These are phyloP conservation scores for Obba rivulosa DNA, from an alignment of 768 basidiomycete species.

Conservation along the genomic window DNA sequence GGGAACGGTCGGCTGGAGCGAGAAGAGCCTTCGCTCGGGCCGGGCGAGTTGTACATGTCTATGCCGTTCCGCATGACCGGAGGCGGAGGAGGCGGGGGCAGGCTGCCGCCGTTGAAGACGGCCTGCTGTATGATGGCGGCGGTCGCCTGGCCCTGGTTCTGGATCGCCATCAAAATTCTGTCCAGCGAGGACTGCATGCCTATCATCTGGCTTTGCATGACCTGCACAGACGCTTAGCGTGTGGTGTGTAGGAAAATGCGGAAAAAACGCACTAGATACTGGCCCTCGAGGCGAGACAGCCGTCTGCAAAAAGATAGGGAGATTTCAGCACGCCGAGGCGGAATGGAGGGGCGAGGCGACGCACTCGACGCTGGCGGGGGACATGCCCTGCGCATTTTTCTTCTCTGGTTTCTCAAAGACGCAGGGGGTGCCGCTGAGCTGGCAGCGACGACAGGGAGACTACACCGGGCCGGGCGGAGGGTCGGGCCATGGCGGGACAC, in stretches of 20 bases:
- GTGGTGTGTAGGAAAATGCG: background rate
- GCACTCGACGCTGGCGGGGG: conserved; percentile 71
- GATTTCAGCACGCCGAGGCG: conserved; percentile 7
- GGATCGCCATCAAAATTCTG: conserved; percentile 70
- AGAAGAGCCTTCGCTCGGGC: conserved; percentile 24
- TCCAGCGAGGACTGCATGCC: conserved; percentile 89
- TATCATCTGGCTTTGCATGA: conserved; percentile 93
- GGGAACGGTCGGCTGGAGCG: conserved; percentile 53
- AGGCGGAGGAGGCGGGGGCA: conserved; percentile 9
- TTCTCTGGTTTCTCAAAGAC: conserved; percentile 91
- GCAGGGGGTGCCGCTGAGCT: conserved; percentile 73
- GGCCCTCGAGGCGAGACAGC: conserved; percentile 78
- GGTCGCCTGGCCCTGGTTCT: conserved; percentile 32
- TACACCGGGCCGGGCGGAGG: conserved; percentile 72
- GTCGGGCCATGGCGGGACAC: conserved; percentile 48
- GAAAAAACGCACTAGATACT: conserved; percentile 59
- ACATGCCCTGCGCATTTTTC: conserved; percentile 58
- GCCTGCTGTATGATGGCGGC: conserved; percentile 25
- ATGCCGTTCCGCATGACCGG: conserved; percentile 15
- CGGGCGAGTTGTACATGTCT: conserved; percentile 25
- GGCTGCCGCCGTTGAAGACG: conserved; percentile 9
- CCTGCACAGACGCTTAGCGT: conserved; percentile 34
- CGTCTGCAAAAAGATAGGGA: conserved; percentile 42
- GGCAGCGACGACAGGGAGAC: conserved; percentile 89
- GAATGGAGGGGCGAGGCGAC: conserved; percentile 26